Percentiles rank a stretch among this genome's conserved stretches.
Evolutionary conservation across 768 basidiomycete species (phyloP).

Genomic region (Coprinopsis marcescibilis): DNA sequence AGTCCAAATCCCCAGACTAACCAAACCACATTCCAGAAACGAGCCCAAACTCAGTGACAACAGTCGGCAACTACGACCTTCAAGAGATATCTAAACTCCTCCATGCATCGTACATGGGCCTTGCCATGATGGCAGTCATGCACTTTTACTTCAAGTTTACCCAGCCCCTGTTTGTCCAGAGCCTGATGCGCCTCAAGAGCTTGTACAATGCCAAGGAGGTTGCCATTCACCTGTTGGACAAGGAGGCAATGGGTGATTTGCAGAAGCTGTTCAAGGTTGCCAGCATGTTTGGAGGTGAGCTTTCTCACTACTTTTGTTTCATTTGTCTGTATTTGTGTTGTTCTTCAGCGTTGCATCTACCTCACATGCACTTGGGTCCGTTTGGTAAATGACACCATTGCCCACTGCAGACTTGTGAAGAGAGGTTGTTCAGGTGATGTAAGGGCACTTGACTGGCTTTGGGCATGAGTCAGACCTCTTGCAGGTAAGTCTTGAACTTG

Average conservation of each 20-base stretch:
- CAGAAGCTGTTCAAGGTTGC: slow-evolving; percentile 81
- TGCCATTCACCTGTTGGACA: slow-evolving; percentile 74
- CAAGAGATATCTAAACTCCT: too few relatives aligned
- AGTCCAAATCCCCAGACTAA: too few relatives aligned
- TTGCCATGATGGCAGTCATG: slow-evolving; percentile 88
- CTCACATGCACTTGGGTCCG: not conserved
- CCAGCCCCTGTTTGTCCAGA: slow-evolving; percentile 93
- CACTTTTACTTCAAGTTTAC: slow-evolving; percentile 94
- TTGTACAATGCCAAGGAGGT: slow-evolving; percentile 83
- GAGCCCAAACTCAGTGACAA: too few relatives aligned
- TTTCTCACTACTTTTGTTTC: not conserved
- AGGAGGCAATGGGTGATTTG: slow-evolving; percentile 78
- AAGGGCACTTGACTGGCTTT: too few relatives aligned
- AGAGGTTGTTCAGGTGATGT: too few relatives aligned
- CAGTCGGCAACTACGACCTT: too few relatives aligned
- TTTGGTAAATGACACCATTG: too few relatives aligned
- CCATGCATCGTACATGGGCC: slow-evolving; percentile 64
- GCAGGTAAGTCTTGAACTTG: too few relatives aligned
- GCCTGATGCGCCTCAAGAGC: slow-evolving; percentile 88
- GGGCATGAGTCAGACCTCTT: too few relatives aligned
- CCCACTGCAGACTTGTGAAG: too few relatives aligned
- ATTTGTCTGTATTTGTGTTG: not conserved
- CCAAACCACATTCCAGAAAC: too few relatives aligned
- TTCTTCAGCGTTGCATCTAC: not conserved
- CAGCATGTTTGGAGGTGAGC: slow-evolving; percentile 64